phyloP scores from a whole-genome alignment of 257 asterid genomes.

The Catharanthus roseus region DNA sequence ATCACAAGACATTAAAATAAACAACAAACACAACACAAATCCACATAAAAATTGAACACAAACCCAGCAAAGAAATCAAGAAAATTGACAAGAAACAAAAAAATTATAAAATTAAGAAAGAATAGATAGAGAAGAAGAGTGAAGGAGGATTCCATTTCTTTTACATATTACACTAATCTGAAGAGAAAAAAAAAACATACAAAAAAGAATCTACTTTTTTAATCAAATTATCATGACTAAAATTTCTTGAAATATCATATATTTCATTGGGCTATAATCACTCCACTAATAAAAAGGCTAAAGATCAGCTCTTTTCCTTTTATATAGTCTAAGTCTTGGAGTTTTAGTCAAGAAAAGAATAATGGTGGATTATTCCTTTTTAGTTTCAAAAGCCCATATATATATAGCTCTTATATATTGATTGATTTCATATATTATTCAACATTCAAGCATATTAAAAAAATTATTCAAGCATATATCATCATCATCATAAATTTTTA shows the following conservation, averaged over 20 bases:
- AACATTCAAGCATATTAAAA: too few relatives aligned
- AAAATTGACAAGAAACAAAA: too few relatives aligned
- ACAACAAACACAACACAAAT: too few relatives aligned
- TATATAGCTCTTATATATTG: not conserved
- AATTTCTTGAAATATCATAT: not conserved
- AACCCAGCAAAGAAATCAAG: too few relatives aligned
- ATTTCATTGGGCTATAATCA: conserved; percentile 3
- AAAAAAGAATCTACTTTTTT: not conserved
- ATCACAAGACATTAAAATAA: too few relatives aligned
- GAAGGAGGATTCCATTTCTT: too few relatives aligned
- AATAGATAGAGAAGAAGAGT: too few relatives aligned
- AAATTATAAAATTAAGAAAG: too few relatives aligned
- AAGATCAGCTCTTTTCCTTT: not conserved
- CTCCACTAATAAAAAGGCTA: conserved; percentile 2
- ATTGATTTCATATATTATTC: conserved; percentile 2
- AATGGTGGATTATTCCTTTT: conserved; percentile 6
- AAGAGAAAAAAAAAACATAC: too few relatives aligned
- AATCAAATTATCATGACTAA: not conserved
- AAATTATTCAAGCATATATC: too few relatives aligned
- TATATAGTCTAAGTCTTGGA: not conserved
- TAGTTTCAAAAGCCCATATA: conserved; percentile 1
- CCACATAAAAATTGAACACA: too few relatives aligned
- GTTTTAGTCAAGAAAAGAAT: not conserved
- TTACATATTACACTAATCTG: too few relatives aligned
- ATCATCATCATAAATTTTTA: not conserved